Conservation (phyloP, 768 basidiomycete species). For the Kwoniella botswanensis region DNA sequence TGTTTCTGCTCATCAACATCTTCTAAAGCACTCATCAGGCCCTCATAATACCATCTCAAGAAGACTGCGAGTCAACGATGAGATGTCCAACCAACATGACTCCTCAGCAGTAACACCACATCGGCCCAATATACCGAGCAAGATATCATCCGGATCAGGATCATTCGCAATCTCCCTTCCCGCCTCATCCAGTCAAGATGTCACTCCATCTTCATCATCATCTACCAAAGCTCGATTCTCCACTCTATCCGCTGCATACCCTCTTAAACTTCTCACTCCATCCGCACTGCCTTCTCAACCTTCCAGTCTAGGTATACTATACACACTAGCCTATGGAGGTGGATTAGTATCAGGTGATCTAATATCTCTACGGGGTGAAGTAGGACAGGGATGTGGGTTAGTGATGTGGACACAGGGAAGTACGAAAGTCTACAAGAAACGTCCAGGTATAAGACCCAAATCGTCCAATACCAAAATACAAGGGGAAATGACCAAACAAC, state of each 20-base stretch:
- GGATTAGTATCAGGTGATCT: constrained; percentile 87
- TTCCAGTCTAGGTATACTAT: constrained; percentile 69
- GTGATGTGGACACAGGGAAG: constrained; percentile 83
- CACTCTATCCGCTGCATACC: constrained; percentile 78
- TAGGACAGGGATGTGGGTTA: constrained; percentile 67
- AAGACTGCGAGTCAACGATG: not conserved
- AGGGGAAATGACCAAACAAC: constrained; percentile 64
- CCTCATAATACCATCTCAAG: not conserved
- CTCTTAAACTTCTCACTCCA: constrained; percentile 85
- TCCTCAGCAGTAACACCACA: not conserved
- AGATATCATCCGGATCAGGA: constrained; percentile 11
- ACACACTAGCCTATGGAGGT: constrained; percentile 86
- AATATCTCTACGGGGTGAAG: constrained; percentile 68
- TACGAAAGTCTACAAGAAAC: constrained; percentile 91
- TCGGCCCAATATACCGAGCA: not conserved
- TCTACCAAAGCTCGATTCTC: constrained; percentile 61
- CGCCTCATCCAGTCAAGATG: not conserved
- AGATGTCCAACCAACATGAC: not conserved
- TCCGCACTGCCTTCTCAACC: constrained; percentile 59
- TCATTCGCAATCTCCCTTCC: not conserved
- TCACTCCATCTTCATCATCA: not conserved
- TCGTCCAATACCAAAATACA: constrained; percentile 35
- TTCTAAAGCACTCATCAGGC: too few species aligned
- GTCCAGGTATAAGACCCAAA: constrained; percentile 61
- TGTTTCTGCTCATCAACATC: too few species aligned